phyloP scores from a whole-genome alignment of 352 stramenopile species.

The Globisporangium radiosum region DNA sequence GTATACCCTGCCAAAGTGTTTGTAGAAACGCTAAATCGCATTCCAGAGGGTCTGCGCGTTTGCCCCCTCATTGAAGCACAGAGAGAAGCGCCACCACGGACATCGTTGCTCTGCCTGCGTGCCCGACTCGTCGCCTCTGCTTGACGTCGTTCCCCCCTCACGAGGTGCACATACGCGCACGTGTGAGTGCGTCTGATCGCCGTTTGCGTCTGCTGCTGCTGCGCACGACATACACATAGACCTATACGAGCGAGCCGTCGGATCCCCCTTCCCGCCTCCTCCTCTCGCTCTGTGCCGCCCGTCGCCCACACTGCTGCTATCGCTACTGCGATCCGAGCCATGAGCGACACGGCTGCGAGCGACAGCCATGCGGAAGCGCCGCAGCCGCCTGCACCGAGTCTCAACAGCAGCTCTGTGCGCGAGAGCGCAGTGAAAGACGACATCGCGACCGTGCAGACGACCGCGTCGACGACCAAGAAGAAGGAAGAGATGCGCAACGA shows the following conservation, averaged over 20 bases:
- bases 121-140: no score
- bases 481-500: constrained; percentile 82
- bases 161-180: no score
- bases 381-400: constrained; percentile 6
- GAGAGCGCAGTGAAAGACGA: constrained; percentile 12
- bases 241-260: no score
- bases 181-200: no score
- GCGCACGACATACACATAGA: no score
- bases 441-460: constrained; percentile 32
- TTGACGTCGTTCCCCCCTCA: no score
- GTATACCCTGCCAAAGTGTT: background rate
- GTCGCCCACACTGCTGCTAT: background rate
- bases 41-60: background rate
- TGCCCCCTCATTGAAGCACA: constrained; percentile 1
- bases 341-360: constrained; percentile 3
- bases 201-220: no score
- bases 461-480: constrained; percentile 43
- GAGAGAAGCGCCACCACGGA: background rate
- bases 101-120: no score
- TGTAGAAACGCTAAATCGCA: background rate
- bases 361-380: background rate
- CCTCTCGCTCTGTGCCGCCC: no score
- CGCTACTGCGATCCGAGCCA: background rate
- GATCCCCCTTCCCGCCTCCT: no score
- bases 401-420: constrained; percentile 8